A percentile compares a stretch with the other conserved stretches of the same genome.
Evolutionary conservation across 805 yeast species (phyloP).

Genomic region (Cyberlindnera euphorbiae): DNA sequence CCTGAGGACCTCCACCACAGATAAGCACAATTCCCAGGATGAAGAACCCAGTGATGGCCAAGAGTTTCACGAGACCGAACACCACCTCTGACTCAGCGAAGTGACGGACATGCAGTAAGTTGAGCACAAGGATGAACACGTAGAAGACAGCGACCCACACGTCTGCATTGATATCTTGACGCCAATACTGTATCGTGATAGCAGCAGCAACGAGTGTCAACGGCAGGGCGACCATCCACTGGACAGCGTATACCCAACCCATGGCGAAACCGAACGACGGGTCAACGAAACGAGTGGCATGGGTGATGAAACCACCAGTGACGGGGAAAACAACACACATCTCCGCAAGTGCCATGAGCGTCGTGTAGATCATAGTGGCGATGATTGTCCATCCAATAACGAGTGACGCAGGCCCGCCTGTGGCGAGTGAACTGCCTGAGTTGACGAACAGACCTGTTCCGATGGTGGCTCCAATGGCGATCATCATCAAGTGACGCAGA

Average conservation of each 20-base stretch:
- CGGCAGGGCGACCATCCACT: conserved; percentile 52
- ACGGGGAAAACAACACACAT: conserved; percentile 49
- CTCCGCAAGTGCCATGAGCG: conserved; percentile 54
- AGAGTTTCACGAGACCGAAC: conserved; percentile 41
- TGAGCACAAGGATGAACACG: conserved; percentile 40
- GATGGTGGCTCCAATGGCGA: conserved; percentile 79
- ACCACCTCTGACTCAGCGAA: conserved; percentile 53
- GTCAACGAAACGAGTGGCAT: conserved; percentile 48
- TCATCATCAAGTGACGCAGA: conserved; percentile 64
- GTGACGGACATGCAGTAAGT: conserved; percentile 47
- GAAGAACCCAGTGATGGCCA: conserved; percentile 46
- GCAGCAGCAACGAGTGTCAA: conserved; percentile 56
- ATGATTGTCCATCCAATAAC: conserved; percentile 41
- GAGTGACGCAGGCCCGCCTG: conserved; percentile 66
- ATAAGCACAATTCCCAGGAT: conserved; percentile 44
- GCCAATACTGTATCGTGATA: conserved; percentile 54
- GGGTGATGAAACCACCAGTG: conserved; percentile 47
- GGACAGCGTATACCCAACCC: conserved; percentile 47
- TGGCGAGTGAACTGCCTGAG: conserved; percentile 63
- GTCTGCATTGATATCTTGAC: conserved; percentile 40
- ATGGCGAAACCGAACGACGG: conserved; percentile 51
- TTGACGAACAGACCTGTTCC: conserved; percentile 81
- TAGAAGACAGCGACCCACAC: conserved; percentile 58
- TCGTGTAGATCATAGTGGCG: conserved; percentile 52
- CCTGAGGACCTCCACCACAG: conserved; percentile 51